Conservation (phyloP, 129 eudicot genomes). For the Helianthus tuberosus region DNA sequence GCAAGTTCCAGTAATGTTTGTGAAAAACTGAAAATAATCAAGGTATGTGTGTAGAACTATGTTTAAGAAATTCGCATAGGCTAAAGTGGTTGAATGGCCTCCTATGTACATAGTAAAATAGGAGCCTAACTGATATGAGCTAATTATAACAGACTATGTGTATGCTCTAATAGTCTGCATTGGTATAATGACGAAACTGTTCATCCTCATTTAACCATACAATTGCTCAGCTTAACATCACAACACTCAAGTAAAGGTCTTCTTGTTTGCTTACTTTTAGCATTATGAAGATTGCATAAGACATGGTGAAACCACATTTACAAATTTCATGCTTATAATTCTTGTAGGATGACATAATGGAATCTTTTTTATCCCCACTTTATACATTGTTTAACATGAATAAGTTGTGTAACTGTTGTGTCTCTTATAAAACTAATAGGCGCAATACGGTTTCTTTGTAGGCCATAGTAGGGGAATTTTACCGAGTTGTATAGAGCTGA, state of each 20-base stretch:
- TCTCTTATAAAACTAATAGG: not conserved
- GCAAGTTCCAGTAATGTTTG: not conserved
- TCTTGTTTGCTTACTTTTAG: slow-evolving; percentile 17
- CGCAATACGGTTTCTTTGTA: slow-evolving; percentile 27
- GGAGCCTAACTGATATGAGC: too few species aligned
- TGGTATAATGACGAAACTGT: not conserved
- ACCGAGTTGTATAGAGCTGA: slow-evolving; percentile 75
- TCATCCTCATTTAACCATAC: not conserved
- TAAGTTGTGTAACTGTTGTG: slow-evolving; percentile 32
- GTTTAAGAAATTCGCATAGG: too few species aligned
- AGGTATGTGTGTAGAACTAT: too few species aligned
- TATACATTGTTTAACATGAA: not conserved
- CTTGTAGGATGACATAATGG: too few species aligned
- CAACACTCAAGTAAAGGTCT: too few species aligned
- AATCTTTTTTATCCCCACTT: not conserved
- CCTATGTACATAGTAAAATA: too few species aligned
- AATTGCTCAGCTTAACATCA: not conserved
- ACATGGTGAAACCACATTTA: not conserved
- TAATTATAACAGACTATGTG: too few species aligned
- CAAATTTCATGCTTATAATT: not conserved
- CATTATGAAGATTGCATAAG: not conserved
- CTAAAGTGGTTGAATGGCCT: too few species aligned
- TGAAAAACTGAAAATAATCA: too few species aligned
- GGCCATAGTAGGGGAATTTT: slow-evolving; percentile 84
- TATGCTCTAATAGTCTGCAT: too few species aligned